Base-by-base conservation (phyloP, 108 stramenopile genomes). In the Skeletonema grethae region DNA sequence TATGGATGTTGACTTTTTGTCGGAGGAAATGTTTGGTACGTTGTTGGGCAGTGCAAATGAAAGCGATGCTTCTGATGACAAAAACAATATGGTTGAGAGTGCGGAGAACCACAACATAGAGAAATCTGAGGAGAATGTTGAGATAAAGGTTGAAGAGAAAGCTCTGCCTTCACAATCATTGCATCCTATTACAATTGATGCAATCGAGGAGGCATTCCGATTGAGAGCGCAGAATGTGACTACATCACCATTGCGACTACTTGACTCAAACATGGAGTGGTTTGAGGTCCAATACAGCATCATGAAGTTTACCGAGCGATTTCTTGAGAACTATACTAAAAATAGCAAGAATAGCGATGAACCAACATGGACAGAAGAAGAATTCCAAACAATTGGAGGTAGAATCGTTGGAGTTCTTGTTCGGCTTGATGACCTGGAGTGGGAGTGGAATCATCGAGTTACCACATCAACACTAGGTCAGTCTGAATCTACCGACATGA, bases 131-230 rank as follows among this genome's bases (percentile, higher is more conserved):
- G 30, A 39, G 9, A 38, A 20, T 18, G 61, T 53, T n/a, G 41
- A 43, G n/a, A 43, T 3, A n/a, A 43, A 3, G 15, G 34, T 57
- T 12, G 35, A 35, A 55, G 30, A 46, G 22, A 50, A 56, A 20
- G 57, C 28, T 20, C 10, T 12, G 2, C 13, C 28, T 2, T 61
- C 88, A 57, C 91, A 90, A 16, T 92, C 94, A n/a, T 79, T 95
- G 15, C 90, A 95, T 76, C 94, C 94, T 13, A 70, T 85, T 0
- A 86, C 88, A 2, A 95, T 95, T 74, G 89, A 92, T 67, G 88
- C 91, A 3, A 80, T 95, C 24, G 75, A 86, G 36, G 88, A 91
- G 35, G 86, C 88, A 11, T 75, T 95, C n/a, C 82, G 73, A 48
- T 45, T 84, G 41, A 80, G 91, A 38, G 80, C 86, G 35, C 50